Evolutionary conservation across 2,329 filamentous ascomycete genomes (phyloP), one percentile per base, ranked within the genome.

Genomic region (Alternaria viburni): DNA sequence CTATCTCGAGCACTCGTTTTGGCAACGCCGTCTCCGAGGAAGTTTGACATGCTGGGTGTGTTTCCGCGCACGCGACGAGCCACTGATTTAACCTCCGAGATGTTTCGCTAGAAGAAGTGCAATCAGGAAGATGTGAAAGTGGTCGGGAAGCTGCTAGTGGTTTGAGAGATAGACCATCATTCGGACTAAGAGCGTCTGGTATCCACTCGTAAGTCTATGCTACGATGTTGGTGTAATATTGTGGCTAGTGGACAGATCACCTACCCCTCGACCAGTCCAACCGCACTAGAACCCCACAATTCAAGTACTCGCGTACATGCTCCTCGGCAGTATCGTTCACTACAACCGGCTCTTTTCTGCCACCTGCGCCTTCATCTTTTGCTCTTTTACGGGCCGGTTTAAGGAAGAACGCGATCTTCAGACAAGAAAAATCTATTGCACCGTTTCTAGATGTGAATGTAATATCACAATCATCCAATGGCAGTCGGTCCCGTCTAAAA

Each of bases 41-140:
- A 4, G 0, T n/a, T 5, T n/a, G 15, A 0, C 32, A 41, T n/a
- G 0, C 15, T 2, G 32, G 7, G 1, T 41, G 32, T 10, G 15
- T 41, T 41, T 41, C 15, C 32, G 32, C 1, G 1, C 32, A 41
- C 8, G 15, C 8, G 4, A 41, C 1, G 32, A 41, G 32, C 32
- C 32, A 41, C 7, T 41, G 32, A 2, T 41, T 41, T 1, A 41
- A n/a, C 4, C 15, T 41, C 2, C 1, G 32, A 10, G 15, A 2
- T 41, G 32, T 41, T 41, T 41, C 1, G 15, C 15, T 41, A 1
- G 32, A 41, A 5, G 32, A n/a, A 3, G 32, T 41, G 5, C 32
- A 4, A n/a, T 36, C 13, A 4, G 32, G 32, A 36, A 36, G 13
- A 36, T 36, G 13, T 4, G 32, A 4, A n/a, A 9, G 6, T 36